Percentiles rank a stretch among this genome's conserved stretches.
These are phyloP conservation scores for Zanthoxylum bungeanum DNA, from an alignment of 345 rosid genomes.

Conservation along the genomic window DNA sequence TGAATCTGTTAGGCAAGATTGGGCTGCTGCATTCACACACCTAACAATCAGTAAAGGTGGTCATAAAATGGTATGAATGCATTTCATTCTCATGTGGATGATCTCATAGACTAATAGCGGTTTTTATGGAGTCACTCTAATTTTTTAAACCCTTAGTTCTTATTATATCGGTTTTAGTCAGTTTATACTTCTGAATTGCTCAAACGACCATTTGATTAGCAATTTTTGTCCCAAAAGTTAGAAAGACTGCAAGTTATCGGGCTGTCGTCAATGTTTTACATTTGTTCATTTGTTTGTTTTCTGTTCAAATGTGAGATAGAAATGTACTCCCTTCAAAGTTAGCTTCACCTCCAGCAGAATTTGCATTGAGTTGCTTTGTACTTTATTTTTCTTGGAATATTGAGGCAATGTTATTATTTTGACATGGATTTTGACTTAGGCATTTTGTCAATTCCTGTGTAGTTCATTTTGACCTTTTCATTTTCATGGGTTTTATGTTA, in stretches of 20 bases:
- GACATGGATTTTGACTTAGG: no score
- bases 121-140: neutral
- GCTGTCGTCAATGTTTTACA: neutral
- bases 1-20: constrained; percentile 21
- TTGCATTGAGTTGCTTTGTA: no score
- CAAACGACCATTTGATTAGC: neutral
- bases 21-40: constrained; percentile 32
- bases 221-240: neutral
- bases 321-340: no score
- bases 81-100: neutral
- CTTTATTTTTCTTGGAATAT: no score
- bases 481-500: no score
- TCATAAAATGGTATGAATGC: neutral
- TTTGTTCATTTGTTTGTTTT: neutral
- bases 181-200: neutral
- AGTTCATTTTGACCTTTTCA: no score
- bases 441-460: no score
- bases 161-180: neutral
- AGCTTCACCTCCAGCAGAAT: no score
- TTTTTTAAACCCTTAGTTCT: neutral
- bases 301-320: no score
- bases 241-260: neutral
- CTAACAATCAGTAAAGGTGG: neutral
- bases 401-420: no score
- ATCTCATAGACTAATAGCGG: neutral